Evolutionary conservation across 306 rosid genomes (phyloP).

Genomic region (Geum urbanum): DNA sequence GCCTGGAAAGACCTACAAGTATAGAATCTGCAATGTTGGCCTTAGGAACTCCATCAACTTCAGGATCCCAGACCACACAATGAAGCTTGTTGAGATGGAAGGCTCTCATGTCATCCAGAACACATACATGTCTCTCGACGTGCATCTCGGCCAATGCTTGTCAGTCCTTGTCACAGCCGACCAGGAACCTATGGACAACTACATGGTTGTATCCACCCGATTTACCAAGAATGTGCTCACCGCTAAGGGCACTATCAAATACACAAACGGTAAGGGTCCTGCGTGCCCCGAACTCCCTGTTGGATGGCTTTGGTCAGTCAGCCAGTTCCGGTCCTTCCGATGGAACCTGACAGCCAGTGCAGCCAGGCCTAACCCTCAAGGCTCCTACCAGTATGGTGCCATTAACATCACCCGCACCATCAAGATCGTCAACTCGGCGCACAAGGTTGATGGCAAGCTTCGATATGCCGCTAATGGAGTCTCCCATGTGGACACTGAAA

Average conservation of each 20-base stretch:
- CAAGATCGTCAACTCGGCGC: slow-evolving; percentile 39
- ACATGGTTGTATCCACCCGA: slow-evolving; percentile 53
- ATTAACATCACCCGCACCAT: slow-evolving; percentile 56
- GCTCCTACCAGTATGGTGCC: slow-evolving; percentile 55
- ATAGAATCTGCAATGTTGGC: slow-evolving; percentile 62
- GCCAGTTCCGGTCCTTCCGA: slow-evolving; percentile 53
- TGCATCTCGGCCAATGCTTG: slow-evolving; percentile 58
- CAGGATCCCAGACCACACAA: slow-evolving; percentile 49
- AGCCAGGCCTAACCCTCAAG: slow-evolving; percentile 80
- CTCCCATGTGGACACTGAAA: slow-evolving; percentile 41
- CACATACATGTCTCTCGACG: slow-evolving; percentile 49
- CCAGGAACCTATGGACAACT: slow-evolving; percentile 49
- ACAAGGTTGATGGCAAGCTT: slow-evolving; percentile 39
- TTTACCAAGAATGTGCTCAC: slow-evolving; percentile 36
- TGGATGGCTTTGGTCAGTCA: slow-evolving; percentile 69
- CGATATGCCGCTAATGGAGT: slow-evolving; percentile 59
- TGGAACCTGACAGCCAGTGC: slow-evolving; percentile 78
- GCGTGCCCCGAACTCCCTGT: slow-evolving; percentile 41
- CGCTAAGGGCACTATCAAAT: slow-evolving; percentile 39
- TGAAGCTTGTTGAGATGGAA: slow-evolving; percentile 61
- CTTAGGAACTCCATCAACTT: slow-evolving; percentile 53
- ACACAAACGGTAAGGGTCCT: slow-evolving; percentile 40
- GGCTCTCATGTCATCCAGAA: slow-evolving; percentile 70
- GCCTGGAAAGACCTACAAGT: slow-evolving; percentile 60
- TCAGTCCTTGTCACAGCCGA: slow-evolving; percentile 51